Base-by-base conservation (phyloP, 768 basidiomycete genomes). In the Rhodotorula kratochvilovae region DNA sequence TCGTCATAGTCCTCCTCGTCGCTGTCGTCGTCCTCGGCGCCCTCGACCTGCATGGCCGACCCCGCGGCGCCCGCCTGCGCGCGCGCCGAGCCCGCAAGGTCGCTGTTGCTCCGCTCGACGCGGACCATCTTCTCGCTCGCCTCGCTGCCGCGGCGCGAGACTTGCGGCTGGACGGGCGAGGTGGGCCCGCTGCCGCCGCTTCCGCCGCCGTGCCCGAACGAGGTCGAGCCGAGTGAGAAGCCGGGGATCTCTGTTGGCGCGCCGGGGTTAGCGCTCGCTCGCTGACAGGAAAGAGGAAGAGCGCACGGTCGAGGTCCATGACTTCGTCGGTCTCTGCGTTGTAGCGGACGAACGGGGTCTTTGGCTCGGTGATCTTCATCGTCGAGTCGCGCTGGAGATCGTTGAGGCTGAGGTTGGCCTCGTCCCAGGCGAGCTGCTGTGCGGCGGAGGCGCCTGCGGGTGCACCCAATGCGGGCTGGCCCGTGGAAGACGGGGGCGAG, bases 341-440 rank as follows among this genome's bases (percentile, higher is more conserved):
- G 76, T 78, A 78, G n/a, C 73, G 63, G 12, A 78, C 77, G 55
- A 74, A 78, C 11, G 76, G 76, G 17, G 76, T 77, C 73, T 78
- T 78, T 19, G 78, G 78, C 57, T 78, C 78, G 0, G 63, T 67
- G 55, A 78, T 78, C 73, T 76, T 76, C 76, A 77, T 77, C 29
- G 71, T 74, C 39, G 62, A 63, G 58, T 70, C 67, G 36, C 67
- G 66, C n/a, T 77, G 53, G 23, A 76, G 65, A 43, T 78, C 77
- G 70, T 78, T 78, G 25, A 76, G 29, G 17, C 35, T 56, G 50
- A 78, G 65, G 63, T 78, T 78, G 17, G 61, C 72, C 66, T 75
- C 74, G 65, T 76, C 73, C 76, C 76, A 77, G 19, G 68, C 68
- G 45, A 77, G 59, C 4, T 57, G 36, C 3, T 19, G 23, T 11